Conservation (phyloP, 352 stramenopile genomes). For the Phytophthora pseudosyringae region DNA sequence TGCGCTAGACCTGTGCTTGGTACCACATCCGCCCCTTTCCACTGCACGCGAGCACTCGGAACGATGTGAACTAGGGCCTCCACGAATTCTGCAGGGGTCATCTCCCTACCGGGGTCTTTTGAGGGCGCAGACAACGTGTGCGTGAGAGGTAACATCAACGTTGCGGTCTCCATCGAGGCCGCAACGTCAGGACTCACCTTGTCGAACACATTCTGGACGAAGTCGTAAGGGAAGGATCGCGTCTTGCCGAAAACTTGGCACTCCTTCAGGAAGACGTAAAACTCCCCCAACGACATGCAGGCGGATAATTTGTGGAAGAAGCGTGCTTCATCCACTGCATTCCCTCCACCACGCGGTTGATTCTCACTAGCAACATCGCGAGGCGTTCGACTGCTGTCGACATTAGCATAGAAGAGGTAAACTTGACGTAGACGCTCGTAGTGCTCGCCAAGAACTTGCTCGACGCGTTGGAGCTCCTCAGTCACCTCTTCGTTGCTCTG, state of each 20-base stretch:
- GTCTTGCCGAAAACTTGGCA: conserved; percentile 62
- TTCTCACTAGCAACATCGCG: conserved; percentile 3
- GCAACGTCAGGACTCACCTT: conserved; percentile 56
- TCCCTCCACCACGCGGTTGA: conserved; percentile 2
- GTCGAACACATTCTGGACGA: conserved; percentile 60
- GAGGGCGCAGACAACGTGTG: conserved; percentile 30
- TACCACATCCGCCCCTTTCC: conserved; percentile 7
- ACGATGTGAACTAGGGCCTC: conserved; percentile 67
- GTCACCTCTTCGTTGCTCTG: conserved; percentile 29
- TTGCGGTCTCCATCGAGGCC: conserved; percentile 28
- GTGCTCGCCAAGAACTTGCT: conserved; percentile 50
- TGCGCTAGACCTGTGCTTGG: conserved; percentile 34
- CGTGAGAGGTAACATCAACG: conserved; percentile 22
- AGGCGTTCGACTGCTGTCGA: conserved; percentile 35
- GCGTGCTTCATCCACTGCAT: conserved; percentile 45
- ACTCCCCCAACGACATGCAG: conserved; percentile 72
- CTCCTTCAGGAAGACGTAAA: conserved; percentile 72
- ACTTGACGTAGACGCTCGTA: conserved; percentile 52
- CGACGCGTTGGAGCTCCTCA: conserved; percentile 42
- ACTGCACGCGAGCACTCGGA: conserved; percentile 44
- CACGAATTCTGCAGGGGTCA: conserved; percentile 74
- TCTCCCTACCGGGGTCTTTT: conserved; percentile 42
- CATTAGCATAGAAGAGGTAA: conserved; percentile 66
- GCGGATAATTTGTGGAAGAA: conserved; percentile 76
- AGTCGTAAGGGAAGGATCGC: conserved; percentile 63